phyloP scores from a whole-genome alignment of 768 basidiomycete genomes.

The Guyanaporus albipodus region DNA sequence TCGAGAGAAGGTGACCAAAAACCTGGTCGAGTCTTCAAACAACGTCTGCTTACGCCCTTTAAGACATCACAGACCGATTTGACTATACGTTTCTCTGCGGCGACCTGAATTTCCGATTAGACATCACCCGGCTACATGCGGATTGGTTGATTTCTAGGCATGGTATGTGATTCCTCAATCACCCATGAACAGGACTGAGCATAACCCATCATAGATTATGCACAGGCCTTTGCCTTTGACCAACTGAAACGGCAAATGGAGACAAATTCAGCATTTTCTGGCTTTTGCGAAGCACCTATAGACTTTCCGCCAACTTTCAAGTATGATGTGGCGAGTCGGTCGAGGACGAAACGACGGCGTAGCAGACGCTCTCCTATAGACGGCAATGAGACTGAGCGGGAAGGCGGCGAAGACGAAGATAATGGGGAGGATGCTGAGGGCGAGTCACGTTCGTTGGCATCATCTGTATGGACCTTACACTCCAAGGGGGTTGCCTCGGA shows the following conservation, averaged over 20 bases:
- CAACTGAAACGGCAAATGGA: constrained; percentile 79
- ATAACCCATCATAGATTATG: constrained; percentile 53
- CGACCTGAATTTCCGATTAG: constrained; percentile 88
- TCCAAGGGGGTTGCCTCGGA: constrained; percentile 36
- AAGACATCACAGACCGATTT: constrained; percentile 81
- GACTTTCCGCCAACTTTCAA: constrained; percentile 94
- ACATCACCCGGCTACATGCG: constrained; percentile 86
- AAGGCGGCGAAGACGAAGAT: constrained; percentile 33
- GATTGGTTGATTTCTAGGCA: constrained; percentile 88
- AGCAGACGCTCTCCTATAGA: constrained; percentile 37
- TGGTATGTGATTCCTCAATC: constrained; percentile 39
- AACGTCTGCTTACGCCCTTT: constrained; percentile 7
- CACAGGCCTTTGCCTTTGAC: constrained; percentile 85
- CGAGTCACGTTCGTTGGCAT: constrained; percentile 53
- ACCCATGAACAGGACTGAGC: constrained; percentile 6
- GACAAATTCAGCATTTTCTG: constrained; percentile 61
- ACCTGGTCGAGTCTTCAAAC: background rate
- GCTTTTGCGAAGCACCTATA: constrained; percentile 78
- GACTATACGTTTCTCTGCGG: constrained; percentile 88
- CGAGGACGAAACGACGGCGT: constrained; percentile 39
- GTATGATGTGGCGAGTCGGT: constrained; percentile 69
- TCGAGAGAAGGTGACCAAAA: constrained; percentile 60
- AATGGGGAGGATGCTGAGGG: constrained; percentile 40
- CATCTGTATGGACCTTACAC: constrained; percentile 45
- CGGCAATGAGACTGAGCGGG: constrained; percentile 39